Base-by-base conservation (phyloP, 352 stramenopile species). In the Phytophthora pini region DNA sequence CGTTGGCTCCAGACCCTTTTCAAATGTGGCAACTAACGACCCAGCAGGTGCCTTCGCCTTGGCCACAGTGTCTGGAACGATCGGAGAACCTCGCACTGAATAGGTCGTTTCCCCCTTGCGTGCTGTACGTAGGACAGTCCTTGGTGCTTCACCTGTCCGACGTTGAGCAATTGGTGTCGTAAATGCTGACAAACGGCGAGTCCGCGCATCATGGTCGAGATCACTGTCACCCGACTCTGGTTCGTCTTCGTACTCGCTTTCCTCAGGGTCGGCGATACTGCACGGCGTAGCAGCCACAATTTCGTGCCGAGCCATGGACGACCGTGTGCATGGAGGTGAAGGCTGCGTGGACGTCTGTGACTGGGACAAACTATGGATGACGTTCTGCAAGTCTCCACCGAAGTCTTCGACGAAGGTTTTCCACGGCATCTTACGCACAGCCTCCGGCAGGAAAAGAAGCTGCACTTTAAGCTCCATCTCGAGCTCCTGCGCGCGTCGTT, bases 371-470 rank as follows among this genome's bases (percentile, higher is more conserved):
- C 84, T 86, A 63, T 90, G 64, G 34, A 92, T 91, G 43, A 82
- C 83, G 59, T 88, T 90, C 52, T 86, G 71, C 26, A 94, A 69
- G 56, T 84, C 82, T 40, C 86, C 86, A 38, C 78, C 81, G 66
- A 88, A 93, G 62, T 93, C 82, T n/a, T 86, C 78, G 40, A 84
- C 87, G 61, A 94, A 92, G 39, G 78, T 91, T 63, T 87, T 89
- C 84, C 84, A 92, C 12, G 82, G 74, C 84, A 94, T 92, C 56
- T 78, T 71, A 24, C 82, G 84, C 64, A 94, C 84, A 5, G 81
- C 74, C 50, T 90, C 77, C 17, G 86, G 86, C 13, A 94, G 58
- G 32, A 76, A 90, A 56, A 93, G 76, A 69, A 94, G 72, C 73
- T 94, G 82, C 66, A 94, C 77, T 34, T 90, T 89, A 31, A 94